Evolutionary conservation across 1,139 yeast genomes (phyloP).

Genomic region (Martiniozyma asiatica): DNA sequence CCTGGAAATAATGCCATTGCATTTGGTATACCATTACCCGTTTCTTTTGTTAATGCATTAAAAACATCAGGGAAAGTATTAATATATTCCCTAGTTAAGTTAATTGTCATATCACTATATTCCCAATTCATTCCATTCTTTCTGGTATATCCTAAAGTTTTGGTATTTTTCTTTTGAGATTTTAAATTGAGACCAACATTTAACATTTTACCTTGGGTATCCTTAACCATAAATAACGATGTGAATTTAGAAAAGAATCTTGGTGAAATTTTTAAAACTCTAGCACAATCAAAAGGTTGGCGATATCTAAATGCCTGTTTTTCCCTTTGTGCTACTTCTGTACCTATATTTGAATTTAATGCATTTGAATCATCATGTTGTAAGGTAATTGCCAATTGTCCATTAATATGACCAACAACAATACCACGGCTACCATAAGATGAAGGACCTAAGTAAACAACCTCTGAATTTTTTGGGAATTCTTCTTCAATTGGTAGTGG

Average conservation of each 20-base stretch:
- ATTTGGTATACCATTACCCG: conserved; percentile 27
- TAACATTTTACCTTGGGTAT: conserved; percentile 38
- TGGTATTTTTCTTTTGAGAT: conserved; percentile 66
- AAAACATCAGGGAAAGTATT: conserved; percentile 52
- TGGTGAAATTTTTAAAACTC: conserved; percentile 44
- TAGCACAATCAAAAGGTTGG: conserved; percentile 59
- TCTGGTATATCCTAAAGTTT: conserved; percentile 80
- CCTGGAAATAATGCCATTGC: conserved; percentile 33
- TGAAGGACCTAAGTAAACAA: conserved; percentile 75
- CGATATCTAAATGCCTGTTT: conserved; percentile 42
- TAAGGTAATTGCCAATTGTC: conserved; percentile 37
- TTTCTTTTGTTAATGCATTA: conserved; percentile 25
- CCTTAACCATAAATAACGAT: conserved; percentile 53
- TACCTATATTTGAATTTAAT: conserved; percentile 55
- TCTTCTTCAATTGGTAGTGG: conserved; percentile 75
- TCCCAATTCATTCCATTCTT: conserved; percentile 69
- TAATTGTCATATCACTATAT: conserved; percentile 64
- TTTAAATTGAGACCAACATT: conserved; percentile 82
- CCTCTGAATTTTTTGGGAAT: conserved; percentile 62
- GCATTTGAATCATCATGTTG: conserved; percentile 39
- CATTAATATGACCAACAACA: conserved; percentile 55
- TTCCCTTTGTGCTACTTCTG: conserved; percentile 47
- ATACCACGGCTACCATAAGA: conserved; percentile 83
- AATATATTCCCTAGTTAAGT: conserved; percentile 51
- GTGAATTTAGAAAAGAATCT: conserved; percentile 68